These are phyloP conservation scores for Rhododendron kiyosumense DNA, from an alignment of 148 eudicot species.

Conservation along the genomic window DNA sequence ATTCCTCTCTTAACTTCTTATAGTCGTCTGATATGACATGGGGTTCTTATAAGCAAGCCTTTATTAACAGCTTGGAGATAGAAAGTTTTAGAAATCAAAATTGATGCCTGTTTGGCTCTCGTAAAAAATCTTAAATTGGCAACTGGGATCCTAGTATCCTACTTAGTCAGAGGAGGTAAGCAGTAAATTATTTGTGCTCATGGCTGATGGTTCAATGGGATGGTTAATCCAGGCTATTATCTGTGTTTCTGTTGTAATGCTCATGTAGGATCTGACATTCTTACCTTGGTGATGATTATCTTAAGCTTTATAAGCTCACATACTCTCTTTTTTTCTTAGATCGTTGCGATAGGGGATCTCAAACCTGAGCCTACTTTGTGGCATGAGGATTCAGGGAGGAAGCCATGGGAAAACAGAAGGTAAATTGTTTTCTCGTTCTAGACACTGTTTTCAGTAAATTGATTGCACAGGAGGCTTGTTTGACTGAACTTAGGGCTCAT, in stretches of 20 bases:
- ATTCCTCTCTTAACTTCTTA: background rate
- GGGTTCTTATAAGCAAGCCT: background rate
- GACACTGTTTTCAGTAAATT: background rate
- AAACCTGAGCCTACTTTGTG: conserved; percentile 66
- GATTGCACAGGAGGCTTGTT: background rate
- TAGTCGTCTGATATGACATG: background rate
- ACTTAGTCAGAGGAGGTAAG: background rate
- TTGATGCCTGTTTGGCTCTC: background rate
- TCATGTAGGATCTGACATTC: background rate
- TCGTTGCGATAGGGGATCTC: conserved; percentile 56
- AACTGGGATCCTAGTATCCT: background rate
- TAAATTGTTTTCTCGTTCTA: background rate
- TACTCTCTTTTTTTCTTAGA: conserved; percentile 28
- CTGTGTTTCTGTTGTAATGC: background rate
- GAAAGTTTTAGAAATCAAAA: background rate
- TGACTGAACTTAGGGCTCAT: background rate
- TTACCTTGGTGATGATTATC: background rate
- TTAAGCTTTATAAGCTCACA: background rate
- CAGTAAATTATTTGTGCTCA: background rate
- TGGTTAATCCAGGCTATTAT: background rate
- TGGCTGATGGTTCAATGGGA: background rate
- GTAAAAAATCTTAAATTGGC: background rate
- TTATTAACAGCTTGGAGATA: background rate
- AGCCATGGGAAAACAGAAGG: conserved; percentile 57
- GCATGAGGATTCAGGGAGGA: conserved; percentile 77